Percentiles rank a stretch among this genome's conserved stretches.
These are phyloP conservation scores for Cryphonectria carpinicola DNA, from an alignment of 2,329 filamentous ascomycete species.

Conservation along the genomic window DNA sequence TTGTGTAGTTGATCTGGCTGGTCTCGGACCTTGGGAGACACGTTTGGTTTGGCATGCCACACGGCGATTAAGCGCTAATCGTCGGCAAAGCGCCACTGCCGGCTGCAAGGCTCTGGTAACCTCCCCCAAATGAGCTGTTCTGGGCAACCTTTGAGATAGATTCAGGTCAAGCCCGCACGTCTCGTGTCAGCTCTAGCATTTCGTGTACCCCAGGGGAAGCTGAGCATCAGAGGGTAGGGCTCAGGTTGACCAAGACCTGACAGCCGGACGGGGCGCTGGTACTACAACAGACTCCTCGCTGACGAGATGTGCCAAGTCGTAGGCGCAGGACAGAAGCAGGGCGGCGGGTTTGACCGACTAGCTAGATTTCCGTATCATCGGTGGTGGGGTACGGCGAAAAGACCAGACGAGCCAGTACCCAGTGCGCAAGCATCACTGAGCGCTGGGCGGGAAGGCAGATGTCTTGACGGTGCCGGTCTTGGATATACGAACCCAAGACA, in stretches of 20 bases:
- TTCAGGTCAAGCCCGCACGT: neutral
- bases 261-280: neutral
- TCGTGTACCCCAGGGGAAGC: neutral
- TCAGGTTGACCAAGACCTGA: neutral
- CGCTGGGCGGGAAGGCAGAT: conserved; percentile 77
- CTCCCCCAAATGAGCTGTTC: neutral
- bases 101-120: neutral
- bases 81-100: neutral
- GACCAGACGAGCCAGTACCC: conserved; percentile 19
- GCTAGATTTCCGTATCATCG: conserved; percentile 9
- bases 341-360: neutral
- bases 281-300: neutral
- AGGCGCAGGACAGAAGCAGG: neutral
- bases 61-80: neutral
- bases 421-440: conserved; percentile 42
- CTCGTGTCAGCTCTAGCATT: neutral
- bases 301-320: neutral
- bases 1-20: neutral
- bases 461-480: conserved; percentile 65
- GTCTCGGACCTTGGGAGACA: neutral
- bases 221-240: neutral
- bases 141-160: neutral
- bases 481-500: conserved; percentile 78
- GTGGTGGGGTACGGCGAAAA: neutral
- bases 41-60: neutral